Evolutionary conservation across 495 filamentous ascomycete genomes (phyloP).

Genomic region (Talaromyces ruber): DNA sequence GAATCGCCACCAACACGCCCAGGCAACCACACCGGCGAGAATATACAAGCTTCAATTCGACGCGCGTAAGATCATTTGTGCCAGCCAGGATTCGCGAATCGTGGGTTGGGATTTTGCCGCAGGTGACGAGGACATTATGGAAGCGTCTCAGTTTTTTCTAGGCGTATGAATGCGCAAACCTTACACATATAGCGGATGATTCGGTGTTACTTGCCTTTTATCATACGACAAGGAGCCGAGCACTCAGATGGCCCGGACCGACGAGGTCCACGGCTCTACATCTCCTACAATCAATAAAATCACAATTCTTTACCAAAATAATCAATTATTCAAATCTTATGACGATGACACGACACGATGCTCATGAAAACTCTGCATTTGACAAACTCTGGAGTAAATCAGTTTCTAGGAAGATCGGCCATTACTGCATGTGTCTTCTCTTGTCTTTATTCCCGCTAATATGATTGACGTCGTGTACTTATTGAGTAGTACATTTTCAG

Average conservation of each 20-base stretch:
- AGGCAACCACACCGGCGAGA: constrained; percentile 29
- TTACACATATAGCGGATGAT: neutral
- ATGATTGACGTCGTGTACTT: neutral
- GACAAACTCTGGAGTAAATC: neutral
- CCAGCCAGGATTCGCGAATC: constrained; percentile 80
- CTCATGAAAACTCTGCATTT: neutral
- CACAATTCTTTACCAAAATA: neutral
- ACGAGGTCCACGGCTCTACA: neutral
- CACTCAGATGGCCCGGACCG: neutral
- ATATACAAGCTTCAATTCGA: constrained; percentile 99
- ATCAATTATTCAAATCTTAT: neutral
- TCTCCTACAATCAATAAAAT: neutral
- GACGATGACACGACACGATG: neutral
- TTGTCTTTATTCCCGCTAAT: neutral
- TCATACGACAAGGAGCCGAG: neutral
- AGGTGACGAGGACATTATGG: constrained; percentile 74
- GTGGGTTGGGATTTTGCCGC: constrained; percentile 98
- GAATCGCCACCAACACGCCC: constrained; percentile 4
- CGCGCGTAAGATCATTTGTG: constrained; percentile 86
- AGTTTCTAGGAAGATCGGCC: neutral
- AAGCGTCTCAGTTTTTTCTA: constrained; percentile 69
- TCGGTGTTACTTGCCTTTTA: neutral
- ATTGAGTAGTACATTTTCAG: neutral
- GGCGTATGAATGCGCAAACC: constrained; percentile 17
- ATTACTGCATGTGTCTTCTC: neutral